These are phyloP conservation scores for Didymella exigua DNA, from an alignment of 2,329 filamentous ascomycete genomes.

Conservation along the genomic window DNA sequence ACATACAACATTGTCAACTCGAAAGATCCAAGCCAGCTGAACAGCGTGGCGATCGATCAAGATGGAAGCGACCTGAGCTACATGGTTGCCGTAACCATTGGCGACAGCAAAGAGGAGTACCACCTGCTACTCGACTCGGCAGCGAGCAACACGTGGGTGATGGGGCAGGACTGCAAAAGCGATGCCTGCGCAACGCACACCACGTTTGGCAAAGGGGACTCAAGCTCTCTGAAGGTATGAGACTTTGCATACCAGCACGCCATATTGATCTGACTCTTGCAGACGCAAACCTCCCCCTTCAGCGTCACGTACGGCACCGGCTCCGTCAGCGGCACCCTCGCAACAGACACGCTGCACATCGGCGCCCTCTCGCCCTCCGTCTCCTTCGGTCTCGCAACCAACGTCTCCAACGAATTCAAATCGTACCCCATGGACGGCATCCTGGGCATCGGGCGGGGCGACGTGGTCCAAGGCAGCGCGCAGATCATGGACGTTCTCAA, in stretches of 20 bases:
- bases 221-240: slow-evolving; percentile 61
- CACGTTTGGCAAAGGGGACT: slow-evolving; percentile 70
- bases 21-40: slow-evolving; percentile 41
- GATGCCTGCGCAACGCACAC: slow-evolving; percentile 72
- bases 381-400: slow-evolving; percentile 73
- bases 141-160: slow-evolving; percentile 78
- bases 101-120: slow-evolving; percentile 57
- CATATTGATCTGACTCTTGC: not conserved
- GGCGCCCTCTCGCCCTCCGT: slow-evolving; percentile 68
- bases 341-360: slow-evolving; percentile 69
- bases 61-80: slow-evolving; percentile 62
- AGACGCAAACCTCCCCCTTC: slow-evolving; percentile 62
- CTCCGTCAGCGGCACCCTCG: slow-evolving; percentile 69
- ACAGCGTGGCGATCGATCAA: slow-evolving; percentile 59
- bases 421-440: slow-evolving; percentile 89
- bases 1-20: slow-evolving; percentile 51
- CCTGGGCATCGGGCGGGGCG: slow-evolving; percentile 72
- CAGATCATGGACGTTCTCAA: slow-evolving; percentile 71
- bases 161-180: slow-evolving; percentile 71
- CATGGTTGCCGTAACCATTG: slow-evolving; percentile 58
- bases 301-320: slow-evolving; percentile 79
- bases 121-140: slow-evolving; percentile 62
- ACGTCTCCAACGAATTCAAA: slow-evolving; percentile 74
- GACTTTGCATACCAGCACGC: not conserved
- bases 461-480: slow-evolving; percentile 36